These are phyloP conservation scores for Mucor saturninus DNA, from an alignment of 371 early-diverging fungal species.

Conservation along the genomic window DNA sequence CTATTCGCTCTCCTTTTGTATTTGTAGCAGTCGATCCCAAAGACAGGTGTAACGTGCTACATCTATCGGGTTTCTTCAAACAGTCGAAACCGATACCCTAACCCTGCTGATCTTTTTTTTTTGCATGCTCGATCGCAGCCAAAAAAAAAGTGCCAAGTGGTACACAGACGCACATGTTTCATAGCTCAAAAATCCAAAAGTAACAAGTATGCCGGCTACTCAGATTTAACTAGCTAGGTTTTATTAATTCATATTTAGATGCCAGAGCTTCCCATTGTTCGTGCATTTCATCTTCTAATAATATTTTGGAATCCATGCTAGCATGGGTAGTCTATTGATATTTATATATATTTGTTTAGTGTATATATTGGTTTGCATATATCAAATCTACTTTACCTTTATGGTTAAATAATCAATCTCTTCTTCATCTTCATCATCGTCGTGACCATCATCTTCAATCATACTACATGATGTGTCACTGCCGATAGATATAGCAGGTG, in stretches of 20 bases:
- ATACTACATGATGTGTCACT: constrained; percentile 26
- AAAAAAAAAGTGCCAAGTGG: neutral
- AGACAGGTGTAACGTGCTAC: constrained; percentile 1
- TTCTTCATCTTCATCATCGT: constrained; percentile 10
- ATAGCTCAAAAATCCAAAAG: neutral
- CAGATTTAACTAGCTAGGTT: neutral
- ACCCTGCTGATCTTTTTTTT: neutral
- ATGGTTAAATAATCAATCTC: constrained; percentile 18
- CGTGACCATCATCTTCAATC: constrained; percentile 10
- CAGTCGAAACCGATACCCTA: neutral
- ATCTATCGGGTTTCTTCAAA: neutral
- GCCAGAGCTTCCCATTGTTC: constrained; percentile 25
- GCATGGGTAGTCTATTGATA: neutral
- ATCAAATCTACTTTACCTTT: neutral
- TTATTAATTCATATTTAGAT: constrained; percentile 20
- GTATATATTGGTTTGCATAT: neutral
- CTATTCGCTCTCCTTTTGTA: neutral
- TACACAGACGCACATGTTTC: neutral
- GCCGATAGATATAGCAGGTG: constrained; percentile 9
- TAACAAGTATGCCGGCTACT: neutral
- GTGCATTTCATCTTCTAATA: constrained; percentile 33
- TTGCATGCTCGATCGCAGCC: neutral
- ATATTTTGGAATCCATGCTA: constrained; percentile 6
- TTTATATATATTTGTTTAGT: neutral
- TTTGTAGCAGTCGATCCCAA: neutral